These are phyloP conservation scores for Malassezia pachydermatis DNA, from an alignment of 1,284 basidiomycete genomes.

Conservation along the genomic window DNA sequence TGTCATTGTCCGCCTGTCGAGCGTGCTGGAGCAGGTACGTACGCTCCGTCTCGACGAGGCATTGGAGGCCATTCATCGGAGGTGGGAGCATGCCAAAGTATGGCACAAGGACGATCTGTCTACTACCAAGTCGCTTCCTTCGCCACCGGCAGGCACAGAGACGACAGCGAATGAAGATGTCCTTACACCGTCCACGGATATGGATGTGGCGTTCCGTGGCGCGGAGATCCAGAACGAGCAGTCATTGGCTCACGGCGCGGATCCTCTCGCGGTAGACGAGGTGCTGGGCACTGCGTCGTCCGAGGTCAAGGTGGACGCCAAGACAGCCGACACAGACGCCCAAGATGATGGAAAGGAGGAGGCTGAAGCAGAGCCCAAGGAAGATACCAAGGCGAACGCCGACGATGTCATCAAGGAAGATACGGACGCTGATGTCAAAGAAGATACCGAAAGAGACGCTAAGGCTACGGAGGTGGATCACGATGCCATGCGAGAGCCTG, in stretches of 20 bases:
- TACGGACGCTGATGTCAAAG: neutral
- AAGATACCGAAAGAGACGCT: neutral
- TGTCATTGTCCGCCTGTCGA: conserved; percentile 68
- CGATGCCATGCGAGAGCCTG: too few relatives aligned
- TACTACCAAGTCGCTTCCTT: conserved; percentile 27
- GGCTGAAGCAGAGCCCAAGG: neutral
- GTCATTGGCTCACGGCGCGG: too few relatives aligned
- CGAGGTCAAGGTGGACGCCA: too few relatives aligned
- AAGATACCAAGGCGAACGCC: neutral
- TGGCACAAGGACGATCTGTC: too few relatives aligned
- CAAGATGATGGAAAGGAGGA: neutral
- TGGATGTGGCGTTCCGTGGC: neutral
- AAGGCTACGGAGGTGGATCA: neutral
- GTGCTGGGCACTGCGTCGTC: too few relatives aligned
- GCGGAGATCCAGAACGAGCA: too few relatives aligned
- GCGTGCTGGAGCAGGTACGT: conserved; percentile 72
- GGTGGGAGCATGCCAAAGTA: neutral
- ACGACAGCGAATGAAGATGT: neutral
- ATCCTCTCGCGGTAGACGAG: too few relatives aligned
- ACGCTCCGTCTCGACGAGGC: conserved; percentile 62
- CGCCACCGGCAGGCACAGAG: conserved; percentile 18
- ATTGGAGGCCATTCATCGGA: neutral
- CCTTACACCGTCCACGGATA: neutral
- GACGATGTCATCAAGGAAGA: neutral
- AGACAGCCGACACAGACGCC: too few relatives aligned